These are phyloP conservation scores for Xerocomus potaroensis DNA, from an alignment of 768 basidiomycete species.

Conservation along the genomic window DNA sequence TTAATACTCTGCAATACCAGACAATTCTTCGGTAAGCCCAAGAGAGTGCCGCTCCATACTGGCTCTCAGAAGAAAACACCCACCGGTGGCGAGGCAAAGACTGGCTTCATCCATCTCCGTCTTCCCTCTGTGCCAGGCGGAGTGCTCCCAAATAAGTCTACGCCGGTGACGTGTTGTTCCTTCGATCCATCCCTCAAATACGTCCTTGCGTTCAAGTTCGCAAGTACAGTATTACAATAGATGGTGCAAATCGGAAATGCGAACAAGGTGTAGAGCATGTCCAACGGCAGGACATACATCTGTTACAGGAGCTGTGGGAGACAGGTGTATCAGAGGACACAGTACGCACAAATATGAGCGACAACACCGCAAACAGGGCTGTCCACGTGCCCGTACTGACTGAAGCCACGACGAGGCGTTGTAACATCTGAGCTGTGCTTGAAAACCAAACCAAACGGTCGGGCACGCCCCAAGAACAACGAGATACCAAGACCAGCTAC, in stretches of 20 bases:
- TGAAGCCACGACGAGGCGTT: not conserved
- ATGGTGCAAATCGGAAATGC: conserved; percentile 1
- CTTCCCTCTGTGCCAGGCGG: too few species aligned
- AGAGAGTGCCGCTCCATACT: too few species aligned
- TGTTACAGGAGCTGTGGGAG: not conserved
- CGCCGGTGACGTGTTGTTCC: not conserved
- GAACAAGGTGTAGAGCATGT: not conserved
- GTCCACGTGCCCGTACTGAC: conserved; percentile 37
- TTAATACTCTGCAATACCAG: too few species aligned
- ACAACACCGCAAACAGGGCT: conserved; percentile 44
- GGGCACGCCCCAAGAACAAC: too few species aligned
- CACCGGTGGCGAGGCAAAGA: too few species aligned
- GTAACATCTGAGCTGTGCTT: not conserved
- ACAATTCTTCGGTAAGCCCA: too few species aligned
- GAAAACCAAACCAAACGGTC: too few species aligned
- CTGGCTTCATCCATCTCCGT: too few species aligned
- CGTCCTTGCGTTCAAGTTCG: conserved; percentile 4
- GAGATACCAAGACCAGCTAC: too few species aligned
- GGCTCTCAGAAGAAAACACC: too few species aligned
- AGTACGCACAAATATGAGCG: not conserved
- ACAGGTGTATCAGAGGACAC: too few species aligned
- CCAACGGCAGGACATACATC: not conserved
- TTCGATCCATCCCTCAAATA: not conserved
- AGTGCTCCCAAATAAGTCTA: too few species aligned
- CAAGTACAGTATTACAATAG: conserved; percentile 6